Conservation (phyloP, 352 stramenopile genomes). For the Pythium scleroteichum region DNA sequence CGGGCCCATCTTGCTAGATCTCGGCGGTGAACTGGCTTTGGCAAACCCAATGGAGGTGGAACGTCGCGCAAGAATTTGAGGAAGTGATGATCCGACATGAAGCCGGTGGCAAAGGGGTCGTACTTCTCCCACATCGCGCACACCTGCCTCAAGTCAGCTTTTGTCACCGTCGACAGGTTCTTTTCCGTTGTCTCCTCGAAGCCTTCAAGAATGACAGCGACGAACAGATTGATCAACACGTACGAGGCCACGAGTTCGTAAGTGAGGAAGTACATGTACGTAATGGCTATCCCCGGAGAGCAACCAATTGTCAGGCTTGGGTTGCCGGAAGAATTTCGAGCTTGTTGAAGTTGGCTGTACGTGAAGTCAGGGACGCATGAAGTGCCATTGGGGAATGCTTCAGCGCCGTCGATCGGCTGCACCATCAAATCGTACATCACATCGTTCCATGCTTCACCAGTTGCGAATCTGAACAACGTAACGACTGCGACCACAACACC, state of each 20-base stretch:
- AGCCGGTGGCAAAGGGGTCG: constrained; percentile 34
- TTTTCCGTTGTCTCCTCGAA: constrained; percentile 65
- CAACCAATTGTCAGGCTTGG: constrained; percentile 42
- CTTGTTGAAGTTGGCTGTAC: constrained; percentile 32
- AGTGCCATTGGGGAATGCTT: constrained; percentile 32
- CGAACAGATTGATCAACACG: constrained; percentile 78
- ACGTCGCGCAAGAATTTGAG: constrained; percentile 41
- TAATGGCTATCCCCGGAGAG: constrained; percentile 35
- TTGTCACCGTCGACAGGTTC: constrained; percentile 37
- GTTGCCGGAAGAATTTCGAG: constrained; percentile 29
- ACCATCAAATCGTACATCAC: constrained; percentile 80
- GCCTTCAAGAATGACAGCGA: constrained; percentile 79
- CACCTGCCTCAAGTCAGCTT: constrained; percentile 37
- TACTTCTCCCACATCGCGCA: constrained; percentile 39
- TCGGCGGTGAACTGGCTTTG: constrained; percentile 21
- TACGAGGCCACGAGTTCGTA: constrained; percentile 70
- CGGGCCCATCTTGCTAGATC: constrained; percentile 40
- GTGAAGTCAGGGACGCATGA: constrained; percentile 44
- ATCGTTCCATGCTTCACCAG: constrained; percentile 75
- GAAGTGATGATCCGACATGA: constrained; percentile 41
- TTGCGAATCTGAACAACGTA: constrained; percentile 68
- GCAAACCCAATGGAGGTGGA: constrained; percentile 40
- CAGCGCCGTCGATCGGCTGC: constrained; percentile 25
- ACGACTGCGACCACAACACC: constrained; percentile 50
- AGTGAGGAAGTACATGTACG: constrained; percentile 68